phyloP scores from a whole-genome alignment of 23 red algal genomes.

The Porphyridium purpureum region DNA sequence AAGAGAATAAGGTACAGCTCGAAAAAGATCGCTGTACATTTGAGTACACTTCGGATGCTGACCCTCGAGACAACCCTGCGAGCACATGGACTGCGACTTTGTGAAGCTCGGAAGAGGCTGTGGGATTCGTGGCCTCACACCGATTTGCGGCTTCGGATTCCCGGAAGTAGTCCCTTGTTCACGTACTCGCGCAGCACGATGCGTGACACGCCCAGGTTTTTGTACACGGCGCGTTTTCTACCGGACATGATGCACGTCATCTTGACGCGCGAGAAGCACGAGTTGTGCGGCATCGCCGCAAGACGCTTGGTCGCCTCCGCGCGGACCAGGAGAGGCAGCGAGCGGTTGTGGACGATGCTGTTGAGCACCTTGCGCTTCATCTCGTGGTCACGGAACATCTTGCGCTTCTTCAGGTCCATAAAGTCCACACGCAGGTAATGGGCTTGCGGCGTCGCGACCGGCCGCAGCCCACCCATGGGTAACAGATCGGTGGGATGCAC shows the following conservation, averaged over 20 bases:
- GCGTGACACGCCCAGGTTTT: conserved; percentile 11
- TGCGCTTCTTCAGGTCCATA: conserved; percentile 30
- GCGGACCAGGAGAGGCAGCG: conserved; percentile 23
- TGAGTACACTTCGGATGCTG: too few relatives aligned
- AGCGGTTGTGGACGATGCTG: conserved; percentile 24
- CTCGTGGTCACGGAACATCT: conserved; percentile 15
- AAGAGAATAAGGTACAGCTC: too few relatives aligned
- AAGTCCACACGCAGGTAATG: too few relatives aligned
- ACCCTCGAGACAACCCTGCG: too few relatives aligned
- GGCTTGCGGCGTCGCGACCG: too few relatives aligned
- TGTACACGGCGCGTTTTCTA: conserved; percentile 15
- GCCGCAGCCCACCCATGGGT: too few relatives aligned
- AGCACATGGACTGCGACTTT: too few relatives aligned
- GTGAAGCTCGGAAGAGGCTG: too few relatives aligned
- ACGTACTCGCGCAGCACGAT: conserved; percentile 34
- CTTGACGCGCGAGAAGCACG: conserved; percentile 14
- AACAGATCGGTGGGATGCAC: too few relatives aligned
- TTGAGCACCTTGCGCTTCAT: conserved; percentile 16
- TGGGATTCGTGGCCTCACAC: too few relatives aligned
- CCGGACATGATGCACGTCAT: conserved; percentile 41
- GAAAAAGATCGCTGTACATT: too few relatives aligned
- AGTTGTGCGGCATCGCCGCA: conserved; percentile 27
- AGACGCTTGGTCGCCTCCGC: conserved; percentile 15
- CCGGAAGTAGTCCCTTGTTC: conserved; percentile 15
- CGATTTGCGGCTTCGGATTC: too few relatives aligned